Evolutionary conservation across 768 basidiomycete species (phyloP).

Genomic region (Suillus luteus): DNA sequence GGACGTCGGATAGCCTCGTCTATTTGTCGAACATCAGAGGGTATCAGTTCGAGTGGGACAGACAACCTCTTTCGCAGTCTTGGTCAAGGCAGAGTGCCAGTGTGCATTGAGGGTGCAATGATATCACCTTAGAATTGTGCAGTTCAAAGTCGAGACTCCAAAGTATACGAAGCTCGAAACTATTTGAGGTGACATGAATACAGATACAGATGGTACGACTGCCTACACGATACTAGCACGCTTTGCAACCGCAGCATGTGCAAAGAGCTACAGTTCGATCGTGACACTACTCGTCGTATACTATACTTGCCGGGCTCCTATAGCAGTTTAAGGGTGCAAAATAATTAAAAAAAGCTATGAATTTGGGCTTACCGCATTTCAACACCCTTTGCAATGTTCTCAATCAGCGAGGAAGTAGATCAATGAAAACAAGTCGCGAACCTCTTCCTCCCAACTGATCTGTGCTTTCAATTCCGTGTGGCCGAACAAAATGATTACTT

Average conservation of each 20-base stretch:
- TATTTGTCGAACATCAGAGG: not conserved
- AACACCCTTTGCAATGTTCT: conserved; percentile 25
- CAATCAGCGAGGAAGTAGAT: not conserved
- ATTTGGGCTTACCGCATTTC: conserved; percentile 31
- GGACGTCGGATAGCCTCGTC: not conserved
- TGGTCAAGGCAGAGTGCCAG: not conserved
- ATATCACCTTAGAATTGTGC: not conserved
- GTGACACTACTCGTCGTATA: conserved; percentile 1
- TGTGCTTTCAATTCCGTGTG: conserved; percentile 43
- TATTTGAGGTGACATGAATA: not conserved
- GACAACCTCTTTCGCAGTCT: not conserved
- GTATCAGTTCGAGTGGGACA: not conserved
- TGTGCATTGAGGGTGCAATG: not conserved
- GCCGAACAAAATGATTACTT: conserved; percentile 39
- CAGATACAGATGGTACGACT: not conserved
- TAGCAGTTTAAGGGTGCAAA: not conserved
- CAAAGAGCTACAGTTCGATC: not conserved
- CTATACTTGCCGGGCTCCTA: conserved; percentile 9
- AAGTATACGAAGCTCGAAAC: not conserved
- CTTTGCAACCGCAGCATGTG: not conserved
- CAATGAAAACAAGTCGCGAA: conserved; percentile 15
- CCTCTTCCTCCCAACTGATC: conserved; percentile 40
- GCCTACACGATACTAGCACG: not conserved
- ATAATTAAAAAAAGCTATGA: not conserved
- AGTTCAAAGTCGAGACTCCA: not conserved